Evolutionary conservation across 768 basidiomycete genomes (phyloP).

Genomic region (Termitomyces sp.): DNA sequence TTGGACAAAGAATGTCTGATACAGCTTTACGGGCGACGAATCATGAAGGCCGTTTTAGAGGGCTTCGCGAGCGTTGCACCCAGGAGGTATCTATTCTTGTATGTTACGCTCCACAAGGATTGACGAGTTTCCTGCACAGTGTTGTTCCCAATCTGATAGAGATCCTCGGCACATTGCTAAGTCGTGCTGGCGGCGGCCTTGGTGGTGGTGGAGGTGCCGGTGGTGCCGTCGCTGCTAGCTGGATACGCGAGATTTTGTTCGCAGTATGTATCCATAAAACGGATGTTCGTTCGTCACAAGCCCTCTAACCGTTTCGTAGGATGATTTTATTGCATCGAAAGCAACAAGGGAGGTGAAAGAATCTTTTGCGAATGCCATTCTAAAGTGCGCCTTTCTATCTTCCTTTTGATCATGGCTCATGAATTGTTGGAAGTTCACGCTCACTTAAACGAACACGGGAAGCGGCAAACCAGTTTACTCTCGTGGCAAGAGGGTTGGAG

Average conservation of each 20-base stretch:
- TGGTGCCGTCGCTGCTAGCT: constrained; percentile 37
- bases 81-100: constrained; percentile 23
- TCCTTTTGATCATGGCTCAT: not conserved
- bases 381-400: constrained; percentile 40
- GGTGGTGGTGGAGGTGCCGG: constrained; percentile 18
- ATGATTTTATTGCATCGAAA: constrained; percentile 67
- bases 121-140: constrained; percentile 26
- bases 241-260: constrained; percentile 72
- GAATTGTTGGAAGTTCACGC: constrained; percentile 45
- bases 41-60: constrained; percentile 68
- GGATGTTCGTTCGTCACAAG: not conserved
- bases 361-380: constrained; percentile 66
- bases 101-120: not conserved
- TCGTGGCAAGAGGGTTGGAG: constrained; percentile 79
- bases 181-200: constrained; percentile 31
- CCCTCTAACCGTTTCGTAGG: constrained; percentile 30
- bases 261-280: constrained; percentile 33
- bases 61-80: constrained; percentile 87
- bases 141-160: constrained; percentile 82
- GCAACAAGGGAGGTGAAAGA: constrained; percentile 74
- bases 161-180: constrained; percentile 62
- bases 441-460: constrained; percentile 72
- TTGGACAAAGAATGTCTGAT: constrained; percentile 36
- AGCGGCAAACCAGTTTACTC: constrained; percentile 82
- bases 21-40: constrained; percentile 51